Percentiles rank a stretch among this genome's conserved stretches.
Conservation (phyloP, 176 grass and related monocot species). For the Aechmea fasciata region DNA sequence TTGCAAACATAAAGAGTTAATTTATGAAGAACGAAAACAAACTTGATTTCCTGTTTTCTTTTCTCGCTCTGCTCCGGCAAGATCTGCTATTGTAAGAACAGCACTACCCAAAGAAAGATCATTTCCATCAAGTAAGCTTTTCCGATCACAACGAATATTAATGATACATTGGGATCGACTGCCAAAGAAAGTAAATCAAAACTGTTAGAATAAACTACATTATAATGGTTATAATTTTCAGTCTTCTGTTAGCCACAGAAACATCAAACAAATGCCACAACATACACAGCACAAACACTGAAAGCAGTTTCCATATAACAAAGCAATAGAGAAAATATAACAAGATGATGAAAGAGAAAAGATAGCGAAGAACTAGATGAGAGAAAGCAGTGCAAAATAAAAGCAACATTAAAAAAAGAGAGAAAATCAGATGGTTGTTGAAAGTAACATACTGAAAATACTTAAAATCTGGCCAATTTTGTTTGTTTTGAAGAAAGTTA, state of each 20-base stretch:
- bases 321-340: background rate
- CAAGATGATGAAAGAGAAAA: background rate
- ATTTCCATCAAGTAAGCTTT: constrained; percentile 17
- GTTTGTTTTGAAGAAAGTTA: background rate
- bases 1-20: background rate
- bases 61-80: constrained; percentile 80
- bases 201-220: background rate
- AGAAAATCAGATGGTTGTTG: too few species aligned
- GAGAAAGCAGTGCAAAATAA: too few species aligned
- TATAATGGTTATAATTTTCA: background rate
- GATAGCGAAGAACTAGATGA: too few species aligned
- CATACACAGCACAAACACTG: background rate
- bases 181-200: constrained; percentile 18
- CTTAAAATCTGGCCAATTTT: background rate
- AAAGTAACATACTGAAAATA: too few species aligned
- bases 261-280: background rate
- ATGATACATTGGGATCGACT: constrained; percentile 95
- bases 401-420: too few species aligned
- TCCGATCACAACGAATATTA: constrained; percentile 33
- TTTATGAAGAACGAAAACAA: constrained; percentile 7
- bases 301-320: background rate
- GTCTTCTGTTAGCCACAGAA: background rate
- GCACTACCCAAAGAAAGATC: constrained; percentile 22
- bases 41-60: constrained; percentile 81
- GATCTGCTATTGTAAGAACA: constrained; percentile 78